Evolutionary conservation across 164 flowering plant genomes (phyloP).

Genomic region (Umbellularia californica): DNA sequence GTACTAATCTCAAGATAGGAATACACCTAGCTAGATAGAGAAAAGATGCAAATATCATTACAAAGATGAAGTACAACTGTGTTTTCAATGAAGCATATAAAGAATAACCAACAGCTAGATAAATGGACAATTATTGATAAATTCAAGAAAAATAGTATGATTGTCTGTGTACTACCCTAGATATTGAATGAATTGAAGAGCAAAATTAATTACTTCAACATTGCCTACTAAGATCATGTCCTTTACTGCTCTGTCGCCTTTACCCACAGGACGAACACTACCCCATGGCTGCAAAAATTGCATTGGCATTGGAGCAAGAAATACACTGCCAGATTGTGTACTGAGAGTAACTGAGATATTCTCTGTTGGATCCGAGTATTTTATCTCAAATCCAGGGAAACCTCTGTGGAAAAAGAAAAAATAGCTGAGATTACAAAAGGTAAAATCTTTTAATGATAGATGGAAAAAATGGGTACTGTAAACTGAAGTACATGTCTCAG

Average conservation of each 20-base stretch:
- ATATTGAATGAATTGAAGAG: constrained; percentile 78
- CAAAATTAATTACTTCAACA: constrained; percentile 60
- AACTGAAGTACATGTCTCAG: no score
- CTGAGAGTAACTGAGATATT: constrained; percentile 64
- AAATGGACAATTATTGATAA: background rate
- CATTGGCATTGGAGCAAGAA: constrained; percentile 65
- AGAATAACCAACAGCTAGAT: no score
- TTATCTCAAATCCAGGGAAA: constrained; percentile 62
- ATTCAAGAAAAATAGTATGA: background rate
- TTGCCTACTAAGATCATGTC: constrained; percentile 55
- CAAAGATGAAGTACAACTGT: no score
- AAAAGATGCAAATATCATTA: no score
- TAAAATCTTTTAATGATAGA: no score
- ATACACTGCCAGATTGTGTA: constrained; percentile 52
- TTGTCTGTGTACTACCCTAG: constrained; percentile 51
- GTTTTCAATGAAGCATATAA: no score
- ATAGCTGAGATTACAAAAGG: background rate
- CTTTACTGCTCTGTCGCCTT: constrained; percentile 25
- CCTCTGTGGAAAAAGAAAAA: constrained; percentile 51
- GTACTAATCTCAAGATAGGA: no score
- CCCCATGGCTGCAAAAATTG: constrained; percentile 59
- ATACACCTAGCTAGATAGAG: no score
- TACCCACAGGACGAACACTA: constrained; percentile 35
- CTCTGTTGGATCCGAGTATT: constrained; percentile 65
- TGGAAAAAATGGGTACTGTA: no score